These are phyloP conservation scores for Candolleomyces efflorescens DNA, from an alignment of 768 basidiomycete genomes.

Conservation along the genomic window DNA sequence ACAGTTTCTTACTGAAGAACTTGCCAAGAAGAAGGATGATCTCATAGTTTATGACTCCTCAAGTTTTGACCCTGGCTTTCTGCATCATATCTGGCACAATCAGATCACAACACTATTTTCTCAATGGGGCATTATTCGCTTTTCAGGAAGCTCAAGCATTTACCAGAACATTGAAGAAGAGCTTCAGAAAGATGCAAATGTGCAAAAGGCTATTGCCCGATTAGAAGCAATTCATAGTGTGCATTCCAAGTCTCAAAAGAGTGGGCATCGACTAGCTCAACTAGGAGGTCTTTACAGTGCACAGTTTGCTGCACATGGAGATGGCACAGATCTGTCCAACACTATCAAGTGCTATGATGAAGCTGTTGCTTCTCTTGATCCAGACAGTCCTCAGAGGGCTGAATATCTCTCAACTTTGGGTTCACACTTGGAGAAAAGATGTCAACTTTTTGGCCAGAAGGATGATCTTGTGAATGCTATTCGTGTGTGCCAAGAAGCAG, in stretches of 20 bases:
- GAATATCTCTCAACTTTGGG: not conserved
- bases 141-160: not conserved
- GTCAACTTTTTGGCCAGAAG: slow-evolving; percentile 1
- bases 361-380: not conserved
- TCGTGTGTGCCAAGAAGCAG: not conserved
- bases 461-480: slow-evolving; percentile 1
- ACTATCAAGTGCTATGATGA: not conserved
- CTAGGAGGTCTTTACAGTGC: not conserved
- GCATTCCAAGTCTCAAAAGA: not conserved
- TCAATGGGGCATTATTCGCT: slow-evolving; percentile 1
- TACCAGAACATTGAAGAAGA: not conserved
- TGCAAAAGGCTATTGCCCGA: not conserved
- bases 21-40: not conserved
- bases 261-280: not conserved
- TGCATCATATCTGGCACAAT: not conserved
- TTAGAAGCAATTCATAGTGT: not conserved
- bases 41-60: not conserved
- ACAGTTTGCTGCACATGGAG: not conserved
- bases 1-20: not conserved
- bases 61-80: not conserved
- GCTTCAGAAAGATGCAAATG: not conserved
- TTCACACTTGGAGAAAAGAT: not conserved
- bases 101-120: not conserved
- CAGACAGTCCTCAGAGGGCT: not conserved
- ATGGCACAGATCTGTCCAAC: not conserved